Evolutionary conservation across 2,329 filamentous ascomycete genomes (phyloP), one percentile per base, ranked within the genome.

Genomic region (Penicillium fuscoglaucum): DNA sequence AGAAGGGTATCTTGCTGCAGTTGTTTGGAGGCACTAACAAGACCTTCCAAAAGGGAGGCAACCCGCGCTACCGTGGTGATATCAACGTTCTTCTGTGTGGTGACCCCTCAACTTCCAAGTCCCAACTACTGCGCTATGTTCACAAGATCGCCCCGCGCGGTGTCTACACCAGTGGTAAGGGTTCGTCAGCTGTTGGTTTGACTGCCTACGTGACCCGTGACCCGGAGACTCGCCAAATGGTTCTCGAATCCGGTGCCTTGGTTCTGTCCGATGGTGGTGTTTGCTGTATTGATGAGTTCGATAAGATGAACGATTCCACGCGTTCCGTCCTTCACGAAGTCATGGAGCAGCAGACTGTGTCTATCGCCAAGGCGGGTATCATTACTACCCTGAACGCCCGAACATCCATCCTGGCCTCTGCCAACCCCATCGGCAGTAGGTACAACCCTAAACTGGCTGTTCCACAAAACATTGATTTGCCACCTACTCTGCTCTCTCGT

Each of bases 11-110:
- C 61, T 82, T 99, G 12, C 86, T 99, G 4, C 95, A 99, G 71
- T 85, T 99, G 41, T 99, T 99, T 72, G 93, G 95, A 39, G 95
- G 95, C 57, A 96, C 95, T 35, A 99, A 99, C 81, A 99, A 99
- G 79, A 91, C 90, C 0, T 99, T 99, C 75, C 86, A 96, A 59
- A 98, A 97, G 76, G 95, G 95, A 56, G 95, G 93, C 58, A 96
- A 90, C 70, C 95, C 95, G 7, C 93, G 90, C 68, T 99, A 99
- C 75, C 87, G 95, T 80, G 95, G 95, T 62, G 95, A 99, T 75
- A 97, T 99, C 80, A 99, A 99, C 73, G 86, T 99, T 51, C 83
- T 99, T 44, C 88, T 99, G 37, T 99, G 95, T 70, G 95, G 95
- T 82, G 95, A 99, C 70, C 95, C 95, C 0, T 98, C 93, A 0